A percentile compares a stretch with the other conserved stretches of the same genome.
Evolutionary conservation across 495 filamentous ascomycete genomes (phyloP).

Genomic region (Xylaria sp.): DNA sequence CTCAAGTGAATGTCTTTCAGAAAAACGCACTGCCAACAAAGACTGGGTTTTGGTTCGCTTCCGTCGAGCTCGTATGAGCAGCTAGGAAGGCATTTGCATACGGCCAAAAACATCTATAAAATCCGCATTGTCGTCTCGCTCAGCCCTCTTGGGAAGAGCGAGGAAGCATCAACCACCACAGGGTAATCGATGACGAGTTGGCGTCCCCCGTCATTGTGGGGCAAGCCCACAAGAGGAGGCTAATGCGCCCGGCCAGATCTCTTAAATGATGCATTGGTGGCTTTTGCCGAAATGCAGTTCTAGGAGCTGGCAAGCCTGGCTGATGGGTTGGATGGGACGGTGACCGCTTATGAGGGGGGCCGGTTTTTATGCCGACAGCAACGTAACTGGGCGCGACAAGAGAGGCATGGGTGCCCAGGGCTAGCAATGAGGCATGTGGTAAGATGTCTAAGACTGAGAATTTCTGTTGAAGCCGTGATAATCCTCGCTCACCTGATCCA

Average conservation of each 20-base stretch:
- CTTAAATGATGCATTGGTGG: slow-evolving; percentile 49
- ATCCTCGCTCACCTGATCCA: slow-evolving; percentile 46
- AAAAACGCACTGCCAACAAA: slow-evolving; percentile 79
- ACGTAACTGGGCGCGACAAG: slow-evolving; percentile 30
- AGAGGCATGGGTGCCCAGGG: slow-evolving; percentile 45
- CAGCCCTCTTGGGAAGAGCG: slow-evolving; percentile 48
- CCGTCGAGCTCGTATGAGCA: slow-evolving; percentile 45
- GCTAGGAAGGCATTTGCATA: slow-evolving; percentile 65
- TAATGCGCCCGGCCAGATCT: slow-evolving; percentile 76
- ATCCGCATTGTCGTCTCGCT: slow-evolving; percentile 68
- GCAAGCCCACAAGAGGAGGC: slow-evolving; percentile 64
- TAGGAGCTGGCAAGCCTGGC: slow-evolving; percentile 39
- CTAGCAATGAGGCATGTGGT: slow-evolving; percentile 41
- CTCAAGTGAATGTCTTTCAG: slow-evolving; percentile 61
- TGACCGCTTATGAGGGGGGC: slow-evolving; percentile 20
- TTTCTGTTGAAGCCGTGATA: slow-evolving; percentile 50
- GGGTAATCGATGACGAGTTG: slow-evolving; percentile 49
- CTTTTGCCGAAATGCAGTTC: slow-evolving; percentile 52
- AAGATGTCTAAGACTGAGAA: slow-evolving; percentile 33
- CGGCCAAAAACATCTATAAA: slow-evolving; percentile 88
- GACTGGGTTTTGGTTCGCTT: slow-evolving; percentile 92
- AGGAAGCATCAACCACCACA: slow-evolving; percentile 44
- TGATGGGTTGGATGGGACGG: slow-evolving; percentile 36
- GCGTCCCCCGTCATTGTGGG: slow-evolving; percentile 67
- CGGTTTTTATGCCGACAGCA: slow-evolving; percentile 35